These are phyloP conservation scores for Dioszegia hungarica DNA, from an alignment of 768 basidiomycete genomes.

Conservation along the genomic window DNA sequence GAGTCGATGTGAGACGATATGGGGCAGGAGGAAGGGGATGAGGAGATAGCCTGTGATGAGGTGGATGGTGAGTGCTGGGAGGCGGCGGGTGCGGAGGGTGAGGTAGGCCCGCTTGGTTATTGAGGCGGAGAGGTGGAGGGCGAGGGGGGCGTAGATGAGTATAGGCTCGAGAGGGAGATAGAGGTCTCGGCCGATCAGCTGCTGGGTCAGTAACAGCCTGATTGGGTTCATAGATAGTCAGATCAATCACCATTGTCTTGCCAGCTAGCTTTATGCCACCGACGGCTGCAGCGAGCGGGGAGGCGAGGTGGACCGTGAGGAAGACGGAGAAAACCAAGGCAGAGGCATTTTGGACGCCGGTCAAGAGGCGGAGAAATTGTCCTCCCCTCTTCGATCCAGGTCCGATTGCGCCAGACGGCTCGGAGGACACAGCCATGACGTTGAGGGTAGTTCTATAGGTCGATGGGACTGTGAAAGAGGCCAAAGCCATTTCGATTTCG, in stretches of 20 bases:
- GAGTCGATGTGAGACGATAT: conserved; percentile 65
- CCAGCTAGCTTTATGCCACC: conserved; percentile 68
- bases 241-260: conserved; percentile 61
- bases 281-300: conserved; percentile 65
- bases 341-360: conserved; percentile 61
- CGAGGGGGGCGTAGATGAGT: conserved; percentile 65
- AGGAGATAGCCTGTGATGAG: conserved; percentile 64
- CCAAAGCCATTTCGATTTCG: too few relatives aligned
- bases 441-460: too few relatives aligned
- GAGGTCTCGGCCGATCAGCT: conserved; percentile 80
- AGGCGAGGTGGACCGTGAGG: conserved; percentile 70
- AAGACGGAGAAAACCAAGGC: conserved; percentile 74
- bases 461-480: too few relatives aligned
- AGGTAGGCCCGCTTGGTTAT: conserved; percentile 53
- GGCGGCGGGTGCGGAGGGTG: conserved; percentile 39
- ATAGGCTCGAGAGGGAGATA: conserved; percentile 71
- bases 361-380: conserved; percentile 51
- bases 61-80: conserved; percentile 52
- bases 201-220: background rate
- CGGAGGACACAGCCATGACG: background rate
- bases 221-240: background rate
- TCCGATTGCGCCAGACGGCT: too few relatives aligned
- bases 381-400: too few relatives aligned
- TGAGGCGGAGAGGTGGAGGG: conserved; percentile 60
- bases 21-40: conserved; percentile 59